Evolutionary conservation across 2,329 filamentous ascomycete genomes (phyloP).

Genomic region (Cercospora nicotianae): DNA sequence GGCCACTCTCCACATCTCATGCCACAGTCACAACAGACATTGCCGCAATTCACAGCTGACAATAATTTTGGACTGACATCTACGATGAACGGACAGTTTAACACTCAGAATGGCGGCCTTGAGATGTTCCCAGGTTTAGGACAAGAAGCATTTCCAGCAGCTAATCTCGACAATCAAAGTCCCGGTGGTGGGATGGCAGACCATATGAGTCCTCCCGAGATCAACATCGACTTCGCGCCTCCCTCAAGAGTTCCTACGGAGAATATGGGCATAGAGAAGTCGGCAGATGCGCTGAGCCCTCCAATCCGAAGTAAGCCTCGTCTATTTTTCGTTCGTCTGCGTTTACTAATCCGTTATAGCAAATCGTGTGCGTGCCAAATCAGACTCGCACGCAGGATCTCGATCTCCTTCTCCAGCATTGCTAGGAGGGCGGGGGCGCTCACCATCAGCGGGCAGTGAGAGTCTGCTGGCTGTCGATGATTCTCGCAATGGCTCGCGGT

Average conservation of each 20-base stretch:
- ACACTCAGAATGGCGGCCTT: slow-evolving; percentile 46
- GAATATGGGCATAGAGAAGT: slow-evolving; percentile 52
- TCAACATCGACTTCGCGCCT: slow-evolving; percentile 90
- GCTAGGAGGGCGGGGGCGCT: slow-evolving; percentile 35
- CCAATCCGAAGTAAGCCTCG: slow-evolving; percentile 62
- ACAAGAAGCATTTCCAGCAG: slow-evolving; percentile 52
- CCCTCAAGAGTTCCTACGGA: slow-evolving; percentile 52
- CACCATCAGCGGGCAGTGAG: slow-evolving; percentile 38
- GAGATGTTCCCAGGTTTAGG: slow-evolving; percentile 53
- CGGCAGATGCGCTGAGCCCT: slow-evolving; percentile 79
- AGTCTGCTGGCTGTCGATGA: slow-evolving; percentile 48
- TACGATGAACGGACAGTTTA: slow-evolving; percentile 51
- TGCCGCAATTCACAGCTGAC: slow-evolving; percentile 50
- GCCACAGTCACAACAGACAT: slow-evolving; percentile 65
- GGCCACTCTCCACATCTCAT: slow-evolving; percentile 63
- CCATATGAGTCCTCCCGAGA: slow-evolving; percentile 86
- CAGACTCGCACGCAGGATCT: slow-evolving; percentile 58
- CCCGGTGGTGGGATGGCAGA: slow-evolving; percentile 64
- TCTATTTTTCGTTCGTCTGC: neutral
- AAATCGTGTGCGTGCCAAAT: slow-evolving; percentile 59
- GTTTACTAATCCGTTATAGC: slow-evolving; percentile 10
- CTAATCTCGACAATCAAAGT: slow-evolving; percentile 47
- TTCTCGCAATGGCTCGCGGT: slow-evolving; percentile 41
- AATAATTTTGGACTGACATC: slow-evolving; percentile 51
- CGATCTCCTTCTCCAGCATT: slow-evolving; percentile 46